Conservation (phyloP, 1,139 yeast genomes). For the Maudiozyma humilis region DNA sequence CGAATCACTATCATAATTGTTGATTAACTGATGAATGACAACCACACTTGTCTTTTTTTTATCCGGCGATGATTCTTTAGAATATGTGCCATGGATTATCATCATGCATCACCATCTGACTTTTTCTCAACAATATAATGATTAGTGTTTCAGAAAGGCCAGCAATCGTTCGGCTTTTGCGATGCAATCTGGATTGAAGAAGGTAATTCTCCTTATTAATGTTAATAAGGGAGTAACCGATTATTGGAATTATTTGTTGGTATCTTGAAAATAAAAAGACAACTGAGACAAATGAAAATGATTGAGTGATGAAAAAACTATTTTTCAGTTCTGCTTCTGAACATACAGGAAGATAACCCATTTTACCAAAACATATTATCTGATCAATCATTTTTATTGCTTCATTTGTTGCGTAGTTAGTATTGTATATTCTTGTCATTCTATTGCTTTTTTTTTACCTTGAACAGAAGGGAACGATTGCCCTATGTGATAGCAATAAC, state of each 20-base stretch:
- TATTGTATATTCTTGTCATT: too few relatives aligned
- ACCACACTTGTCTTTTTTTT: constrained; percentile 27
- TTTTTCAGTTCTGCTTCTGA: constrained; percentile 34
- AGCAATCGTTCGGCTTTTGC: neutral
- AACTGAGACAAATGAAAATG: neutral
- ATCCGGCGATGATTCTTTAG: constrained; percentile 33
- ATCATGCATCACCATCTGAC: constrained; percentile 35
- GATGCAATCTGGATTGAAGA: neutral
- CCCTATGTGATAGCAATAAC: too few relatives aligned
- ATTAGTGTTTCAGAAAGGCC: neutral
- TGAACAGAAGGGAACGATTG: too few relatives aligned
- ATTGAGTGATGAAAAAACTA: constrained; percentile 27
- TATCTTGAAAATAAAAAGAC: constrained; percentile 1
- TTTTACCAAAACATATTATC: constrained; percentile 22
- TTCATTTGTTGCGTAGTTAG: too few relatives aligned
- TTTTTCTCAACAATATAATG: constrained; percentile 6
- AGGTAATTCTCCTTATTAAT: constrained; percentile 4
- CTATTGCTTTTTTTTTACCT: too few relatives aligned
- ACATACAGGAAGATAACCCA: constrained; percentile 31
- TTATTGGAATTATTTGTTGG: constrained; percentile 3
- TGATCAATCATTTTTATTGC: constrained; percentile 11
- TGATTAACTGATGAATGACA: constrained; percentile 28
- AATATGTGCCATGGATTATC: constrained; percentile 32
- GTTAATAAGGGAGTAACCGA: constrained; percentile 3
- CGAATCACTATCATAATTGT: too few relatives aligned